Evolutionary conservation across 805 yeast genomes (phyloP), one percentile per base, ranked within the genome.

Genomic region (Candida namnaoensis): DNA sequence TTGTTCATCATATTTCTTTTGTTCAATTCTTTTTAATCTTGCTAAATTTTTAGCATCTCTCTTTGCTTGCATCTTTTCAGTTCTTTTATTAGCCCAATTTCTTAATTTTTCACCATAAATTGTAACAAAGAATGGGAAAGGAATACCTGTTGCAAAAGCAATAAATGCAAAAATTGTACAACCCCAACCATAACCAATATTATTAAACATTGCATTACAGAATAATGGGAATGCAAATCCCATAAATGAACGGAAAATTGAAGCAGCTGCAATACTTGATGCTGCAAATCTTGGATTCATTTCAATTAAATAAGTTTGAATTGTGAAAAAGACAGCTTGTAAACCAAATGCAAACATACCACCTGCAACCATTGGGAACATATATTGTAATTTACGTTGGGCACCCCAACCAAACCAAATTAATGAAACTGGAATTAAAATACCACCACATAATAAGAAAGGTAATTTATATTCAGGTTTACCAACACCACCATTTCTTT

Each of bases 351-450:
- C 80, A 55, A 79, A 80, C 24, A 82, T 61, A 5, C 65, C 72
- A 14, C 78, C 68, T 3, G 88, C 90, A 28, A 81, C 62, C 28
- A 66, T 62, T 0, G 86, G 83, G 68, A 79, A 74, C 35, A 81
- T 68, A 81, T 83, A 82, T 40, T 68, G 76, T 36, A 76, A 52
- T 34, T 67, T 57, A 30, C 71, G 64, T 51, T 78, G 64, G 2
- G 83, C 80, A 32, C 80, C 71, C 88, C 88, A 82, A 13, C 88
- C 88, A 51, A 76, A 80, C 77, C 85, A 77, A 45, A 82, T 62
- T 35, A 81, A 61, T 0, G 87, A 88, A 12, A 68, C 64, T 0
- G 87, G 80, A 47, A 77, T 68, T 14, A 71, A 52, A 32, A 80
- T 47, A 1, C 82, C 78, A 15, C 73, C 63, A 13, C 65, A 57